These are phyloP conservation scores for Mucor indicus DNA, from an alignment of 371 early-diverging fungal genomes.

Conservation along the genomic window DNA sequence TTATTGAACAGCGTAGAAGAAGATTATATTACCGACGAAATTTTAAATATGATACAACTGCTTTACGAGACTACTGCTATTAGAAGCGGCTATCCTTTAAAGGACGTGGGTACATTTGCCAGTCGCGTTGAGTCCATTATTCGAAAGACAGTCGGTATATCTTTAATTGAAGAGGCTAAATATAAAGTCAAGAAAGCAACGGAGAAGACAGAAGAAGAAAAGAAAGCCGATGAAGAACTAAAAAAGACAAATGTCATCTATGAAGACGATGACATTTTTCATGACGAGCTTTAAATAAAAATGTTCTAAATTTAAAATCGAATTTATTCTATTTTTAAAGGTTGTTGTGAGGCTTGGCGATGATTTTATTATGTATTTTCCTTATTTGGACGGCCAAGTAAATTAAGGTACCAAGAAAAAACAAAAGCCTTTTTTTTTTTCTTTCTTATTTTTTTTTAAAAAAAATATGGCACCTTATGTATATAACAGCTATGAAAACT, in stretches of 20 bases:
- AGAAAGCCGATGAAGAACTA: constrained; percentile 28
- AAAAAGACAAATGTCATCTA: constrained; percentile 23
- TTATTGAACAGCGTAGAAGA: constrained; percentile 52
- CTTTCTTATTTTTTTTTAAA: no score
- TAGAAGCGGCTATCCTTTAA: constrained; percentile 70
- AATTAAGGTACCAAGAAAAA: no score
- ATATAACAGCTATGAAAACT: constrained; percentile 30
- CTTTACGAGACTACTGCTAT: constrained; percentile 79
- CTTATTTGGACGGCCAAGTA: no score
- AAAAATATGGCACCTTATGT: constrained; percentile 38
- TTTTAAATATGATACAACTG: constrained; percentile 57
- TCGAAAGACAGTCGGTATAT: constrained; percentile 61
- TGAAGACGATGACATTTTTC: constrained; percentile 16
- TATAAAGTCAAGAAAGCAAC: constrained; percentile 45
- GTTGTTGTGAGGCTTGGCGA: no score
- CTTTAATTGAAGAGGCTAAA: constrained; percentile 49
- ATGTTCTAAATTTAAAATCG: neutral
- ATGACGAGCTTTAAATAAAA: constrained; percentile 22
- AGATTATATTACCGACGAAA: constrained; percentile 46
- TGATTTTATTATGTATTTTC: no score
- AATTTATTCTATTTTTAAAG: no score
- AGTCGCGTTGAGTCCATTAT: constrained; percentile 70
- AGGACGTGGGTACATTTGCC: constrained; percentile 62
- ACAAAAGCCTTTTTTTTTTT: no score
- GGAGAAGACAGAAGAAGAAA: constrained; percentile 41